Base-by-base conservation (phyloP, 1,139 yeast species). In the Sugiyamaella japonica region DNA sequence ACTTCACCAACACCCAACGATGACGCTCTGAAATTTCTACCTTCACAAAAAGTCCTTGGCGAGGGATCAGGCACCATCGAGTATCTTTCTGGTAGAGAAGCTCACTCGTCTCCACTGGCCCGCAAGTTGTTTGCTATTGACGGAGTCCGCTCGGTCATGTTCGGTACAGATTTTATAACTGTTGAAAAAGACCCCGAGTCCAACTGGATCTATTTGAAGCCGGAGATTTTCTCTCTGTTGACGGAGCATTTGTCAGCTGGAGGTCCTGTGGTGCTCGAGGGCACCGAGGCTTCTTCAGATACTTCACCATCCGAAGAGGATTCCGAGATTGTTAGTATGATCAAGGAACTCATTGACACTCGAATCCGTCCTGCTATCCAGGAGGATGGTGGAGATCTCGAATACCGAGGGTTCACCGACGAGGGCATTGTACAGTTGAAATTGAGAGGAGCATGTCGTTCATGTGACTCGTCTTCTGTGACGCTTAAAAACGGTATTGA, bases 271-370 rank as follows among this genome's bases (percentile, higher is more conserved):
- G 57, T 74, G 10, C 58, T 69, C 41, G 84, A 78, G 15, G 76
- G 80, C 39, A 78, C 85, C 5, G 74, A 74, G 52, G 84, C 79
- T 43, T 73, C 75, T 38, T 67, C 70, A 28, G 82, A 80, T 56
- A 74, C 77, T 0, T 76, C 70, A 39, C 76, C 75, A 28, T 66
- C 73, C 48, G 86, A 83, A 15, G 86, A 84, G 10, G 93, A 86
- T 59, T 84, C 83, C 55, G 95, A 86, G 69, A 82, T 91, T 1
- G 90, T 93, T 51, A 81, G 87, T 12, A 86, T 93, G 89, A 90
- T 93, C 65, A 90, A 91, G 66, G 99, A 93, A 70, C 78, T 93
- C 52, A 86, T 93, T 55, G 91, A 89, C 65, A 93, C 99, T 3
- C 82, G 98, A 65, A 91, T 93, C 58, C 82, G 97, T 64, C 99